Base-by-base conservation (phyloP, 202 grass and related monocot species). In the Panicum hallii region DNA sequence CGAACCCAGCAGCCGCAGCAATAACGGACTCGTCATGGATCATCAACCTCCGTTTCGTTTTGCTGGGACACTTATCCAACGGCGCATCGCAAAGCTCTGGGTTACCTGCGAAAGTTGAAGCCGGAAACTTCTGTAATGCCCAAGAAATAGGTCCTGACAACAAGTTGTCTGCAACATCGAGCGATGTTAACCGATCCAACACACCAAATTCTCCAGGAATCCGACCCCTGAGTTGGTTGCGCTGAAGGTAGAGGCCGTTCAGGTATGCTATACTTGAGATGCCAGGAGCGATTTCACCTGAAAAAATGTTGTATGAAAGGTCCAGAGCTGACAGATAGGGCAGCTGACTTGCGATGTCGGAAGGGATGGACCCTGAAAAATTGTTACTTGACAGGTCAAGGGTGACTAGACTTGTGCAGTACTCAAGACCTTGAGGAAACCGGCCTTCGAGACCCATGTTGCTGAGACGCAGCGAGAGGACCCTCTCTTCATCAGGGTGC, bases 361-460 rank as follows among this genome's bases (percentile, higher is more conserved):
- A 63, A 49, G 76, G 76, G 58, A 79, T 19, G 1, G 42, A 14
- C 9, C 75, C 75, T 64, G 75, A 79, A 48, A 79, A 30, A 45
- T 49, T 34, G 43, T 79, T 79, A 84, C 23, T 20, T 20, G 75
- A 64, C 75, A 79, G 23, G 43, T 79, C 75, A 15, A 78, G 17
- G 0, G 1, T 20, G 0, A 63, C 86, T 22, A 93, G n/a, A 16
- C 88, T 86, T 41, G 53, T 80, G 49, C 91, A 93, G 11, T 88
- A 81, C 66, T 88, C 57, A 17, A 93, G 85, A 26, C 91, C 91
- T 22, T 11, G 41, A 38, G 91, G 91, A 79, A 93, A 93, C 0
- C 20, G 53, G 3, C 91, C 91, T 28, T 60, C 2, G 45, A 93
- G 85, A 40, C 88, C 88, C 58, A 90, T 65, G 79, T 88, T 88